A percentile compares a stretch with the other conserved stretches of the same genome.
Evolutionary conservation across 768 basidiomycete species (phyloP).

Genomic region (Tulasnella sp.): DNA sequence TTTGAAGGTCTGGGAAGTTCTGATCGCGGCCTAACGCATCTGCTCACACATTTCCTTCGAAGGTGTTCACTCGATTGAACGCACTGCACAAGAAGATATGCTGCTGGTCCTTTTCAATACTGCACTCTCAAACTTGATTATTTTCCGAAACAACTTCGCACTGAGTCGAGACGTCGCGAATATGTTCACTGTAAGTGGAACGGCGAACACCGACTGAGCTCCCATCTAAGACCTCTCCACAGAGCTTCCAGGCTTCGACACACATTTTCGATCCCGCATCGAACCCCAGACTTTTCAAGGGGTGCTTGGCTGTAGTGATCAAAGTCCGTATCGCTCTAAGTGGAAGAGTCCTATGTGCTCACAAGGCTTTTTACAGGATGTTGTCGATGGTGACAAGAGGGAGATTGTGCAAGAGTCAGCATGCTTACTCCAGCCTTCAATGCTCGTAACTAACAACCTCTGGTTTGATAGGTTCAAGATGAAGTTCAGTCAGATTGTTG

Average conservation of each 20-base stretch:
- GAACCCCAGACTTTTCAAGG: slow-evolving; percentile 50
- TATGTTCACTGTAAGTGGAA: slow-evolving; percentile 37
- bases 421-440: too few relatives aligned
- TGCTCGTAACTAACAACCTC: background rate
- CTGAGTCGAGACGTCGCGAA: slow-evolving; percentile 49
- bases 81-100: slow-evolving; percentile 53
- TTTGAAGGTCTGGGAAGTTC: slow-evolving; percentile 42
- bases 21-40: background rate
- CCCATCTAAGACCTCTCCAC: too few relatives aligned
- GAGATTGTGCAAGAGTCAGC: slow-evolving; percentile 51
- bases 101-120: slow-evolving; percentile 55
- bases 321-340: slow-evolving; percentile 39
- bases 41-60: background rate
- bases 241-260: slow-evolving; percentile 21
- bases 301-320: slow-evolving; percentile 50
- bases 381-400: slow-evolving; percentile 47
- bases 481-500: slow-evolving; percentile 53
- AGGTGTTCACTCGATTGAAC: slow-evolving; percentile 54
- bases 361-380: slow-evolving; percentile 42
- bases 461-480: slow-evolving; percentile 36
- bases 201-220: slow-evolving; percentile 21
- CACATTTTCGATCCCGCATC: slow-evolving; percentile 45
- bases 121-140: slow-evolving; percentile 51
- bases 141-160: slow-evolving; percentile 58
- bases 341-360: too few relatives aligned